Evolutionary conservation across 2,329 filamentous ascomycete species (phyloP), one percentile per base, ranked within the genome.

Genomic region (Fusarium penzigii): DNA sequence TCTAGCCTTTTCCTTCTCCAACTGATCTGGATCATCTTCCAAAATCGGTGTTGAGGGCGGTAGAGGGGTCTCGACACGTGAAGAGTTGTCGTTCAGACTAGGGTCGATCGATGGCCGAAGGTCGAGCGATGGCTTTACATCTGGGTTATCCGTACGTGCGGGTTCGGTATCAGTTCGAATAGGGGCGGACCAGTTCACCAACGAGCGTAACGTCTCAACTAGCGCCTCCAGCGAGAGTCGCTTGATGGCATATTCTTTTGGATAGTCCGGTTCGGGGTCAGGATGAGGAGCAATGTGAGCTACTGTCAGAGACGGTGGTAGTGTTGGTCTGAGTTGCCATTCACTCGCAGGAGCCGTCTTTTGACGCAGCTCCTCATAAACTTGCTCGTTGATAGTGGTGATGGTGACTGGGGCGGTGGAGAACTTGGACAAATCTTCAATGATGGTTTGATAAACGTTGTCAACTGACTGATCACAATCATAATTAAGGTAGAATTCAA

Each of bases 401-500:
- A 96, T 84, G 10, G 85, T 71, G 5, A 96, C 86, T 1, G 92
- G 87, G 10, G 86, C 81, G 48, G 89, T 94, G 2, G 92, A 90
- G 63, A 96, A 89, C 63, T 88, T 88, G 32, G 93, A 94, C 16
- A 99, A 77, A 71, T 97, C 92, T 70, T 99, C 95, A 45, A 99
- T 92, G 48, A 97, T 87, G 17, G 83, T 88, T 72, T 99, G 94
- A 70, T 96, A 99, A 72, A 97, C 94, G 71, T 99, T 99, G 73
- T 97, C 93, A 53, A 97, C 84, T 39, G 91, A 92, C 54, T 93
- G 83, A 66, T 97, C 95, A 73, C 94, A 99, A 70, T 99, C 94
- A 68, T 99, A 99, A 72, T 99, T 99, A 57, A 99, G 82, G 71
- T 99, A 99, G 13, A 92, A 88, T 72, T 99, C 94, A 14, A 99